Evolutionary conservation across 192 early-diverging fungal genomes (phyloP), one percentile per base, ranked within the genome.

Genomic region (Lunasporangiospora selenospora): DNA sequence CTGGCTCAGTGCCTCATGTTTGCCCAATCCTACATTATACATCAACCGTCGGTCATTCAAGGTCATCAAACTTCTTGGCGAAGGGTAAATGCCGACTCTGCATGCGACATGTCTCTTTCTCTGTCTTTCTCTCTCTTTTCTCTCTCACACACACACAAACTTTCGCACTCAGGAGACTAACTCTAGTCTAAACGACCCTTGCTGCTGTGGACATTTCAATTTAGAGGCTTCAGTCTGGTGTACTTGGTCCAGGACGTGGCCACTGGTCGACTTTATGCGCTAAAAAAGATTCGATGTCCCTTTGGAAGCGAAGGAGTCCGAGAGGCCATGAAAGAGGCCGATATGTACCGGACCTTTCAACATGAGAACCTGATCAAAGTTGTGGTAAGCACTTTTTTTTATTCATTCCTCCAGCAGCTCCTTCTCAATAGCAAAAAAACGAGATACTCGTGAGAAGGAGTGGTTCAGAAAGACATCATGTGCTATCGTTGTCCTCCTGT

Each of bases 151-250:
- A 0, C 38, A 36, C 45, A 27, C 12, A 15, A 19, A 19, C 29
- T 47, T 27, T 47, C 7, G 13, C 26, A 11, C 32, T 53, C 5
- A 15, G n/a, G n/a, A n/a, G n/a, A n/a, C n/a, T n/a, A n/a, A n/a
- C n/a, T n/a, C n/a, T n/a, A n/a, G n/a, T n/a, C n/a, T n/a, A n/a
- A n/a, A n/a, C n/a, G n/a, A n/a, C n/a, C n/a, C n/a, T n/a, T n/a
- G n/a, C n/a, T n/a, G n/a, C n/a, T 40, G 13, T 36, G 36, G 23
- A 24, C 15, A 39, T 41, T 38, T 45, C 19, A 45, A 0, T 21
- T 61, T 45, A 86, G 90, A 51, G 90, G 88, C 8, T 92, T 90
- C 75, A 87, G 88, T 33, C 82, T 81, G 50, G 90, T 92, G 6
- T 81, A 85, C 40, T 73, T 92, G 4, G 84, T 85, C 12, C 76